Base-by-base conservation (phyloP, 2,329 filamentous ascomycete genomes). In the Stagonosporopsis vannaccii region DNA sequence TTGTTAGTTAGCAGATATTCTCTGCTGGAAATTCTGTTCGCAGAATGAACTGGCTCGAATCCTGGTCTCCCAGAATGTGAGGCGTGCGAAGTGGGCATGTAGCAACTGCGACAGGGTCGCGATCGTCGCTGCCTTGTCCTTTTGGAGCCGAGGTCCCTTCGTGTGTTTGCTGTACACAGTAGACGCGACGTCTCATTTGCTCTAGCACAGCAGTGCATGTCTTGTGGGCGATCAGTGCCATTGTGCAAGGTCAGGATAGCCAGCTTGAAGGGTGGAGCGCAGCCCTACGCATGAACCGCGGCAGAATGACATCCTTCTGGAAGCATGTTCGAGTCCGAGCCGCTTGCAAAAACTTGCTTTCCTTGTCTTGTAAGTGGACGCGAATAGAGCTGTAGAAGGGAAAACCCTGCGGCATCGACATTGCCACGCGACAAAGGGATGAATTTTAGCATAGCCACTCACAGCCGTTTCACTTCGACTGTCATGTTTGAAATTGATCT, bases 321-420 rank as follows among this genome's bases (percentile, higher is more conserved):
- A 60, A 60, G 54, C 49, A 48, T 44, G 57, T 56, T 62, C 54
- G 60, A 60, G 46, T 54, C 48, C 48, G 40, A 56, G 53, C 50
- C 57, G 35, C 26, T 33, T 43, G 33, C 51, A 9, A 50, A 53
- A 35, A 37, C 47, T 41, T 53, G 41, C 49, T 43, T 51, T 46
- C 59, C 56, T 43, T 57, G 52, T 51, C 42, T 48, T 50, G 37
- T 28, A 35, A 22, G 33, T 39, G 32, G 49, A 46, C 32, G 30
- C 33, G 25, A 30, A 56, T 51, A 52, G 47, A 51, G 44, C 33
- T 51, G 33, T 6, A 40, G 43, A 46, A 58, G 57, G 57, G 47
- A 25, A 40, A 45, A 36, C 57, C 54, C 39, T 60, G 57, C 25
- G 39, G 46, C 26, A 44, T 48, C 42, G 30, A 56, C 40, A 41